A percentile compares a stretch with the other conserved stretches of the same genome.
Conservation (phyloP, 129 eudicot species). For the Escallonia herrerae region DNA sequence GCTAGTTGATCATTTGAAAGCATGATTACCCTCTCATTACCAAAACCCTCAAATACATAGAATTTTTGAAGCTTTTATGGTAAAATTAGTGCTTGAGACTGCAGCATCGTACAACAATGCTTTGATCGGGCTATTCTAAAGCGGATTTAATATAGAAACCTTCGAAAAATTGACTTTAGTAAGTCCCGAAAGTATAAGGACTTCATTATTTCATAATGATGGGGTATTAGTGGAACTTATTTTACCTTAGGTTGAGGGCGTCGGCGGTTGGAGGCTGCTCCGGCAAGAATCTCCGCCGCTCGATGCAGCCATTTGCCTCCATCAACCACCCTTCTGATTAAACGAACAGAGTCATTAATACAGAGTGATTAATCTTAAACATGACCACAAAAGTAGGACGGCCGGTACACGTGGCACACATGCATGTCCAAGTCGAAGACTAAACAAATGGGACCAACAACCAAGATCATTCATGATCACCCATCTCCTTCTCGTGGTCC, state of each 20-base stretch:
- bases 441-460: background rate
- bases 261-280: background rate
- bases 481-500: too few species aligned
- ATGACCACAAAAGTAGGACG: background rate
- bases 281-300: slow-evolving; percentile 12
- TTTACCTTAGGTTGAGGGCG: slow-evolving; percentile 53
- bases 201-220: too few species aligned
- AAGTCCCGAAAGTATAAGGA: too few species aligned
- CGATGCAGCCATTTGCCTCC: slow-evolving; percentile 22
- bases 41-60: too few species aligned
- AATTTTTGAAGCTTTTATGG: too few species aligned
- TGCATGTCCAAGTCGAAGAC: background rate
- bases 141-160: too few species aligned
- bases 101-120: too few species aligned
- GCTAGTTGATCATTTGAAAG: too few species aligned
- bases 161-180: too few species aligned
- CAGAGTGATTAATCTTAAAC: background rate
- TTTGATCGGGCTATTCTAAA: too few species aligned
- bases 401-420: slow-evolving; percentile 4
- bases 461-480: background rate
- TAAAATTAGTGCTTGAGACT: too few species aligned
- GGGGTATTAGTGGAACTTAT: background rate
- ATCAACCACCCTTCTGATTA: slow-evolving; percentile 55
- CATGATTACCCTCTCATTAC: too few species aligned
- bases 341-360: background rate